Conservation (phyloP, 23 red algal species). For the Gracilaria gracilis region DNA sequence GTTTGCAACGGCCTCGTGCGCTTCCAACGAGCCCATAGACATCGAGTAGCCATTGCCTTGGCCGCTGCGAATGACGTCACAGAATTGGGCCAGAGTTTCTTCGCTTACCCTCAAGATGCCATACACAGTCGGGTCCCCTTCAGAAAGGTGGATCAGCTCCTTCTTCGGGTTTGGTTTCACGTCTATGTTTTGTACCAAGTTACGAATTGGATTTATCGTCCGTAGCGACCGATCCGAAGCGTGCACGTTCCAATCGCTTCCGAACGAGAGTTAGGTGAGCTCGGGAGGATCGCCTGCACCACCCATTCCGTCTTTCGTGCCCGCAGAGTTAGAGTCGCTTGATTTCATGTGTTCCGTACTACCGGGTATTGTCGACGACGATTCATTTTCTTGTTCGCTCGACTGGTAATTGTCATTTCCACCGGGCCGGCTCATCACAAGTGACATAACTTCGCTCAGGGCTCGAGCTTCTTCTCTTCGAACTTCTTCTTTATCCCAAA, state of each 20-base stretch:
- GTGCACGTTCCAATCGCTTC: constrained; percentile 68
- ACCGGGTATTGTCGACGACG: background rate
- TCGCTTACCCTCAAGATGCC: constrained; percentile 79
- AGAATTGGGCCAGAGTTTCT: constrained; percentile 48
- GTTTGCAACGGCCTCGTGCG: constrained; percentile 73
- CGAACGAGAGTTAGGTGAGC: background rate
- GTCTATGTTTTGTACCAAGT: constrained; percentile 89
- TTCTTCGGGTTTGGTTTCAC: constrained; percentile 87
- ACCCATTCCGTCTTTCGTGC: constrained; percentile 10
- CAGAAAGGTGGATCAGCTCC: constrained; percentile 78
- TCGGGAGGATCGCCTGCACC: background rate
- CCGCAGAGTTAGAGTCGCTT: background rate
- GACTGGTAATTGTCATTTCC: background rate
- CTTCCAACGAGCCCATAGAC: constrained; percentile 77
- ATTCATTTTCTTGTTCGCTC: background rate
- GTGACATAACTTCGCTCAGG: background rate
- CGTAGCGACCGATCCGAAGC: constrained; percentile 78
- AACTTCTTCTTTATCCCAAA: constrained; percentile 23
- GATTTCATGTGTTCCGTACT: background rate
- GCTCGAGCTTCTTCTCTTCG: background rate
- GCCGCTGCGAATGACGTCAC: constrained; percentile 43
- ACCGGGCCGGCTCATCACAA: background rate
- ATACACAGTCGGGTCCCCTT: constrained; percentile 91
- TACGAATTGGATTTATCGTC: constrained; percentile 97
- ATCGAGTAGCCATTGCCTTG: constrained; percentile 79